These are phyloP conservation scores for Populus nigra DNA, from an alignment of 345 rosid species.

Conservation along the genomic window DNA sequence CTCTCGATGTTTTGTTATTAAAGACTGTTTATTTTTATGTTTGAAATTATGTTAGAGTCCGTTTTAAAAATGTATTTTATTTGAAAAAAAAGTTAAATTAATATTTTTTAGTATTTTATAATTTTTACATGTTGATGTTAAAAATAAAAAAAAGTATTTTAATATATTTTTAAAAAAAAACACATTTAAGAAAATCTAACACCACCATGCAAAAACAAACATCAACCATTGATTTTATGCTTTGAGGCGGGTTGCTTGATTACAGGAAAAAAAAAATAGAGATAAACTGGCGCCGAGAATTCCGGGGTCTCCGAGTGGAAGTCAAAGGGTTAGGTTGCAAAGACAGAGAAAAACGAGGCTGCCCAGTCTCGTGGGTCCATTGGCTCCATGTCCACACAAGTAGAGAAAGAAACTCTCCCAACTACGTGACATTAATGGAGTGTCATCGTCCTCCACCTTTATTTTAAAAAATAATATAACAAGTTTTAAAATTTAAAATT, in stretches of 20 bases:
- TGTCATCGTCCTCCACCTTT: neutral
- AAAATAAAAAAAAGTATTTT: too few relatives aligned
- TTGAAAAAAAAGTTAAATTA: too few relatives aligned
- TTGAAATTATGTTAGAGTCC: too few relatives aligned
- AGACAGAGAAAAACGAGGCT: neutral
- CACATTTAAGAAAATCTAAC: too few relatives aligned
- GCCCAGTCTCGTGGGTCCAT: slow-evolving; percentile 12
- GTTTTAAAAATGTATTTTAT: too few relatives aligned
- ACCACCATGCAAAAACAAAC: too few relatives aligned
- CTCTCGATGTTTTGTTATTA: neutral
- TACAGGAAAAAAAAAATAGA: neutral
- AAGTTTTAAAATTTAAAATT: too few relatives aligned
- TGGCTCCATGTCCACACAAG: neutral
- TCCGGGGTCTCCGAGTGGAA: slow-evolving; percentile 31
- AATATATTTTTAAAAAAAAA: too few relatives aligned
- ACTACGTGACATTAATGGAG: slow-evolving; percentile 20
- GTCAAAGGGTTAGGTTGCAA: slow-evolving; percentile 41
- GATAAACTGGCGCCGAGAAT: slow-evolving; percentile 45
- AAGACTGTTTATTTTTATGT: too few relatives aligned
- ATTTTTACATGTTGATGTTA: too few relatives aligned
- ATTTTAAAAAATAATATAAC: too few relatives aligned
- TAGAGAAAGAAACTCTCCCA: neutral
- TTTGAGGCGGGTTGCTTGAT: neutral
- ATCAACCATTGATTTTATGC: neutral
- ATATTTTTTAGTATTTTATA: too few relatives aligned